phyloP scores from a whole-genome alignment of 2,329 filamentous ascomycete species.

The Fusarium camptoceras region DNA sequence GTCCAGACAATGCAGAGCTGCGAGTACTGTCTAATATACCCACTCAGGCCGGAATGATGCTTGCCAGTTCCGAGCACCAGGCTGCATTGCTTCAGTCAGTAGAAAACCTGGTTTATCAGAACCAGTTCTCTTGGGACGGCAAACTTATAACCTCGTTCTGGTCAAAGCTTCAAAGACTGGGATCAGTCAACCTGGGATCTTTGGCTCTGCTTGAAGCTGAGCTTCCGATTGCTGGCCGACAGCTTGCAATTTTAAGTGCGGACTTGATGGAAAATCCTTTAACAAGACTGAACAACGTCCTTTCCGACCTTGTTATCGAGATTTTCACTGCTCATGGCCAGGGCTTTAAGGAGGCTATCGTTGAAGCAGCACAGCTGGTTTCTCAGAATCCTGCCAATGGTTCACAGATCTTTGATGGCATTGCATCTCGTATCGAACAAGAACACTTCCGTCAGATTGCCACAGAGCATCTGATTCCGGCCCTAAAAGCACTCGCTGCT shows the following conservation, averaged over 20 bases:
- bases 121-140: constrained; percentile 56
- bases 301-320: constrained; percentile 60
- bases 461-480: constrained; percentile 59
- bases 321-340: constrained; percentile 56
- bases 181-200: constrained; percentile 67
- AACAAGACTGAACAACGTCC: constrained; percentile 59
- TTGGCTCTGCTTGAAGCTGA: constrained; percentile 74
- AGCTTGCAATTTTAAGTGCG: constrained; percentile 62
- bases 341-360: constrained; percentile 46
- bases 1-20: constrained; percentile 50
- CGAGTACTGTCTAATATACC: constrained; percentile 61
- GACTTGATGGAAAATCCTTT: constrained; percentile 64
- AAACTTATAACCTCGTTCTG: constrained; percentile 62
- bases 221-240: constrained; percentile 69
- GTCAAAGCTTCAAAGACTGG: constrained; percentile 63
- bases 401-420: constrained; percentile 34
- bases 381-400: constrained; percentile 13
- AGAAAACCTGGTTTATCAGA: constrained; percentile 59
- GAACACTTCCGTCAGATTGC: constrained; percentile 55
- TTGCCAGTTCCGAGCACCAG: constrained; percentile 51
- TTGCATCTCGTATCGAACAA: constrained; percentile 45
- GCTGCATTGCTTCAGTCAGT: constrained; percentile 60
- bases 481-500: constrained; percentile 57
- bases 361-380: constrained; percentile 44
- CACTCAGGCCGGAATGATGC: constrained; percentile 50